Conservation (phyloP, 192 early-diverging fungal species). For the Neocallimastix lanati region DNA sequence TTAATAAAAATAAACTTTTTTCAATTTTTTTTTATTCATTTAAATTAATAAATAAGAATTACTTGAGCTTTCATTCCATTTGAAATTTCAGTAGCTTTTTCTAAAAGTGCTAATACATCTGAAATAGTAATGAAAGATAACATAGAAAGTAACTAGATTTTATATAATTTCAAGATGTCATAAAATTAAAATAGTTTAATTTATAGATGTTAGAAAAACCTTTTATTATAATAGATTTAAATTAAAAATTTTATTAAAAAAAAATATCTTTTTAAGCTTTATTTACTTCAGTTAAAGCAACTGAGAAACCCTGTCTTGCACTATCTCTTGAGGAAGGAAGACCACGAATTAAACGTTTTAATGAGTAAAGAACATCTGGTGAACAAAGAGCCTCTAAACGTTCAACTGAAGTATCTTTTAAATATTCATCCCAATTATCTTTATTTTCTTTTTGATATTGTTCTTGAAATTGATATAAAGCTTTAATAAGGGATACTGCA, state of each 20-base stretch:
- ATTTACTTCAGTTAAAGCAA: constrained; percentile 74
- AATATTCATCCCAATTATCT: background rate
- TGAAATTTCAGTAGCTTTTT: constrained; percentile 38
- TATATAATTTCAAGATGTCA: background rate
- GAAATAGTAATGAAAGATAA: constrained; percentile 16
- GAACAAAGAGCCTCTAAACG: constrained; percentile 44
- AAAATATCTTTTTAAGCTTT: constrained; percentile 3
- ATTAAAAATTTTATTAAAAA: background rate
- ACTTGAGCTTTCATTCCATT: constrained; percentile 45
- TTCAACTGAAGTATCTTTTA: constrained; percentile 25
- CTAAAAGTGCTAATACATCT: constrained; percentile 50
- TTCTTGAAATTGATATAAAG: constrained; percentile 28
- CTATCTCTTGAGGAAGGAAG: constrained; percentile 66
- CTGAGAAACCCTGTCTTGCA: constrained; percentile 85
- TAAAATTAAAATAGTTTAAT: background rate
- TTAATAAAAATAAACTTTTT: too few species aligned
- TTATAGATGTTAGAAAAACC: too few species aligned
- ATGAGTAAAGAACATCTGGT: constrained; percentile 66
- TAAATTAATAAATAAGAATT: background rate
- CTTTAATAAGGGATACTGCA: constrained; percentile 36
- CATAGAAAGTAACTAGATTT: background rate
- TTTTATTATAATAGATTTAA: background rate
- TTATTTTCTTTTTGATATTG: background rate
- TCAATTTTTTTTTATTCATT: too few species aligned
- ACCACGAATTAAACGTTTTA: constrained; percentile 74